These are phyloP conservation scores for Neonectria punicea DNA, from an alignment of 2,329 filamentous ascomycete species.

Conservation along the genomic window DNA sequence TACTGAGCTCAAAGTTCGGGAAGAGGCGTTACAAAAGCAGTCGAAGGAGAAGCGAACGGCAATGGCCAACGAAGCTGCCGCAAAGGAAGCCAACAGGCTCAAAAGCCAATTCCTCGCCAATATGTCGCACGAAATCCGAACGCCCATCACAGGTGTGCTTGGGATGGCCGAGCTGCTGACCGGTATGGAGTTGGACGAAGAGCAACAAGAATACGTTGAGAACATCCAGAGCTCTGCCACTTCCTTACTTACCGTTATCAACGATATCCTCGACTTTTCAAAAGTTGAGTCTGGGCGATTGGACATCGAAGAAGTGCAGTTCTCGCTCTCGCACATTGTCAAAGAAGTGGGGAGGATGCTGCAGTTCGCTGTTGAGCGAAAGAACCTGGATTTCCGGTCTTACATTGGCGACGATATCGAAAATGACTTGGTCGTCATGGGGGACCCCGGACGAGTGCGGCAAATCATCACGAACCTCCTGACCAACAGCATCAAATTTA, in stretches of 20 bases:
- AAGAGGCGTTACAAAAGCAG: constrained; percentile 70
- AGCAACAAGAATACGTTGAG: constrained; percentile 79
- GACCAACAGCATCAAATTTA: constrained; percentile 82
- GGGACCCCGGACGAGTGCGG: constrained; percentile 84
- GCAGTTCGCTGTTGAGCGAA: constrained; percentile 82
- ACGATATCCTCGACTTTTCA: constrained; percentile 90
- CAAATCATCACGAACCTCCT: constrained; percentile 86
- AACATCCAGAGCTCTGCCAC: constrained; percentile 85
- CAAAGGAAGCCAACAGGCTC: constrained; percentile 81
- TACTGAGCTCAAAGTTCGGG: constrained; percentile 75
- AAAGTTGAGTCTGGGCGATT: constrained; percentile 83
- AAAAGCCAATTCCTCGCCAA: constrained; percentile 85
- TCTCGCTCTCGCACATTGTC: constrained; percentile 77
- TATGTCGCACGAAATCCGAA: constrained; percentile 46
- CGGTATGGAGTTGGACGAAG: constrained; percentile 73
- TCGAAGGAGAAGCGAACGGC: constrained; percentile 76
- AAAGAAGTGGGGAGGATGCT: constrained; percentile 89
- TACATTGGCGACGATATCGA: constrained; percentile 72
- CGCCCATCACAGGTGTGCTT: constrained; percentile 82
- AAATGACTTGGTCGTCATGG: constrained; percentile 80
- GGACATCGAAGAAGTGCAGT: constrained; percentile 84
- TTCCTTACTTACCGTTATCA: constrained; percentile 86
- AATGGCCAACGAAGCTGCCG: constrained; percentile 79
- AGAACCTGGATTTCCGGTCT: constrained; percentile 77
- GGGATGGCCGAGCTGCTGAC: constrained; percentile 81